Conservation (phyloP, 2,329 filamentous ascomycete genomes). For the Colletotrichum cuscutae region DNA sequence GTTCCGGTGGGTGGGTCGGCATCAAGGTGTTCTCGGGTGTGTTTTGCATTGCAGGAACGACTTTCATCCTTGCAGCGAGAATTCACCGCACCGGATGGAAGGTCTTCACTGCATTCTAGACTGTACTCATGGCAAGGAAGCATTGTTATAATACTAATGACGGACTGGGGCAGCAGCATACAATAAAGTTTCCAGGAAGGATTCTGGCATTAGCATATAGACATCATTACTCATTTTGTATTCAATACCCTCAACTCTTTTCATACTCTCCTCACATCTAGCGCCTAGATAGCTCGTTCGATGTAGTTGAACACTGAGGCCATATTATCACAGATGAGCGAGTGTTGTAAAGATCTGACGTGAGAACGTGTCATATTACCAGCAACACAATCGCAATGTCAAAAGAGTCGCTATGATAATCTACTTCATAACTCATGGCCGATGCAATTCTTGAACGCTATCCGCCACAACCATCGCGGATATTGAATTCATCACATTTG, state of each 20-base stretch:
- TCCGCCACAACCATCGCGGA: not conserved
- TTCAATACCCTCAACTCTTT: not conserved
- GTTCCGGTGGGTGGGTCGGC: conserved; percentile 43
- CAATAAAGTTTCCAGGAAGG: not conserved
- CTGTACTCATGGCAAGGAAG: not conserved
- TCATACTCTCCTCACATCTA: not conserved
- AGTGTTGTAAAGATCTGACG: too few relatives aligned
- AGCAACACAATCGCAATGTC: not conserved
- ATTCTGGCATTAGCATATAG: not conserved
- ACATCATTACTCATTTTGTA: not conserved
- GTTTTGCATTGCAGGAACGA: conserved; percentile 44
- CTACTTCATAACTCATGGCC: too few relatives aligned
- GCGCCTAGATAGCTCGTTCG: too few relatives aligned
- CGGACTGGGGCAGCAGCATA: not conserved
- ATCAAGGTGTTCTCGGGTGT: conserved; percentile 51
- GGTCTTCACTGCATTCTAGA: conserved; percentile 40
- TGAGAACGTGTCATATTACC: too few relatives aligned
- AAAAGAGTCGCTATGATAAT: not conserved
- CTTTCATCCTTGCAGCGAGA: conserved; percentile 39
- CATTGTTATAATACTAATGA: not conserved
- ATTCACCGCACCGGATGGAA: conserved; percentile 41
- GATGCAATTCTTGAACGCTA: too few relatives aligned
- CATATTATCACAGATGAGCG: too few relatives aligned
- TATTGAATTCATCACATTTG: not conserved
- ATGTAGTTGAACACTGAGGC: too few relatives aligned